Base-by-base conservation (phyloP, 2,329 filamentous ascomycete species). In the Plenodomus lindquistii region DNA sequence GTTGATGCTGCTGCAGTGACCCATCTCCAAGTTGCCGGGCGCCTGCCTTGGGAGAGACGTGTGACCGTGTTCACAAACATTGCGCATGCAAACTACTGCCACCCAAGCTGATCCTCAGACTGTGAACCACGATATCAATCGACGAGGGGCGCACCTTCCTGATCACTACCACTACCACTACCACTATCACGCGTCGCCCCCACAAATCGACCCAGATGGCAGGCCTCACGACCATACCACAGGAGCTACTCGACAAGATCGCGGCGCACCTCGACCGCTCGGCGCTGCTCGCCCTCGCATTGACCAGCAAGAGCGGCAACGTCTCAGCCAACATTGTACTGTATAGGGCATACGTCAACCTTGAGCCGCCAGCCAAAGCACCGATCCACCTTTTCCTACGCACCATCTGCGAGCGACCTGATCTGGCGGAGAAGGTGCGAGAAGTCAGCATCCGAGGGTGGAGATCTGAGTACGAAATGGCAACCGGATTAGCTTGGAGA, bases 391-490 rank as follows among this genome's bases (percentile, higher is more conserved):
- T 39, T 8, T 42, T 47, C 18, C 45, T 48, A 2, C 46, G 37
- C 1, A 48, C 36, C 1, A 35, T 48, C 21, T 40, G 40, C 37
- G 36, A 40, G 40, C 40, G 40, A 15, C 40, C 40, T 2, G 19
- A 52, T 13, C 44, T 47, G 19, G 44, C 43, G 24, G 43, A 35
- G 0, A 43, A 45, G 21, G 46, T 55, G 5, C 52, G 43, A 4
- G 16, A 4, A 2, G 20, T 55, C 10, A 39, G 53, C 11, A 48
- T 53, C 4, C 49, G 46, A 6, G 52, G 49, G 6, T 55, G 49
- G 46, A 50, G 52, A 15, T 52, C 52, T 10, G 42, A 53, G 8
- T 46, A 40, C 21, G 45, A 52, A 17, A 37, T 50, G 1, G 52
- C 40, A 0, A 50, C 42, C 2, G 43, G 46, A 11, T 19, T 24